Evolutionary conservation across 208 protist species (phyloP), one percentile per base, ranked within the genome.

Genomic region (Trypanosomatidae sp.): DNA sequence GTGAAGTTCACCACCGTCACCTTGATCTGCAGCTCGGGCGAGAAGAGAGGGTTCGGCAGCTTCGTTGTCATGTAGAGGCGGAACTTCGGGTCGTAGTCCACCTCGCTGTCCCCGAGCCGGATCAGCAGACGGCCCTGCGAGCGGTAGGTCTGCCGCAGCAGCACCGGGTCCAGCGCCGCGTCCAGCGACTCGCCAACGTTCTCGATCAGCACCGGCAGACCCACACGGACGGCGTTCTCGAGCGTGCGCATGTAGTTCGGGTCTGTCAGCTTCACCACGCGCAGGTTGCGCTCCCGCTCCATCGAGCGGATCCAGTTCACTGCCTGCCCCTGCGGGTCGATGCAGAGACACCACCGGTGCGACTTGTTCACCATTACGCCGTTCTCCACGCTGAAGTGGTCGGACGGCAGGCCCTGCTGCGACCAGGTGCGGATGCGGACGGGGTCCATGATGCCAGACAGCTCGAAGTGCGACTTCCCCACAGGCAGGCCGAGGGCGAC

Each of bases 161-260:
- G 84, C 56, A 99, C 80, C 22, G 97, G 86, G 79, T 99, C 97
- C 1, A 99, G 80, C 25, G 93, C 90, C n/a, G 98, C 96, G 76
- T 99, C 98, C n/a, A 99, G 86, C 41, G 88, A 85, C 86, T 99
- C 98, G 50, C 91, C 91, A 17, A 99, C 91, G 74, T 98, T 99
- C 73, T 99, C 98, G 50, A 99, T 80, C 17, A 99, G 84, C 33
- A 99, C 97, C 30, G 98, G 98, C 58, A 96, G 84, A 10, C 98
- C 98, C 6, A 98, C 95, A 17, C 89, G 88, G 73, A 99, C 98
- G 17, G 97, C 91, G 68, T 96, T 96, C 76, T 99, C 95, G 15
- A 99, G 82, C 7, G 92, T 91, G 52, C 93, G 92, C 86, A 98
- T 92, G 76, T 98, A 98, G 50, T 96, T 94, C 47, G 69, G 13